Evolutionary conservation across 2,329 filamentous ascomycete genomes (phyloP).

Genomic region (Pestalotiopsis sp.): DNA sequence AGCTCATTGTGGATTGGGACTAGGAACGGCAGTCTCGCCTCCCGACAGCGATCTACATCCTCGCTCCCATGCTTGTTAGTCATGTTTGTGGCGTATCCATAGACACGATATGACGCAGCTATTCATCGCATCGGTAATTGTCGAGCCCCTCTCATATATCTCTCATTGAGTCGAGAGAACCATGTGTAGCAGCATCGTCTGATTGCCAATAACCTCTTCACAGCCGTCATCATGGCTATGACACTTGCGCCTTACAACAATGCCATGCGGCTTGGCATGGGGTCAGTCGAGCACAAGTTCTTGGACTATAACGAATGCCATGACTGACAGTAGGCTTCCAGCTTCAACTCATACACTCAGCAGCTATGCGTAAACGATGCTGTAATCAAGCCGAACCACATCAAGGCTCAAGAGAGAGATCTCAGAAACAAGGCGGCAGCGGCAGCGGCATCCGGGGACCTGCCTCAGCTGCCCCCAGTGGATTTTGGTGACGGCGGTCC

Average conservation of each 20-base stretch:
- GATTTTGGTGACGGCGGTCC: background rate
- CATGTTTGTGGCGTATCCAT: background rate
- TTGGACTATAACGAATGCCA: background rate
- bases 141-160: background rate
- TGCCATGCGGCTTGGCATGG: constrained; percentile 6
- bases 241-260: constrained; percentile 2
- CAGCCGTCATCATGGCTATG: background rate
- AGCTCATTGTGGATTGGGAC: background rate
- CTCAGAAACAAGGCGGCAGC: background rate
- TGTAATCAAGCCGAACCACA: background rate
- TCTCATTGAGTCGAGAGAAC: background rate
- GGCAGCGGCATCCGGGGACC: background rate
- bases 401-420: background rate
- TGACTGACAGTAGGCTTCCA: background rate
- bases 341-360: constrained; percentile 2
- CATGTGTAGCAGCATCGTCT: background rate
- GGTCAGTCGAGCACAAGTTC: background rate
- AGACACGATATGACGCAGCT: too few relatives aligned
- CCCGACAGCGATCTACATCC: background rate
- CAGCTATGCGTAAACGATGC: constrained; percentile 4
- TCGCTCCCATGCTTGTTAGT: background rate
- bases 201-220: background rate
- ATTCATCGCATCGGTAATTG: background rate
- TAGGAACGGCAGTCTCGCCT: background rate
- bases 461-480: background rate